Conservation (phyloP, 176 grass and related monocot species). For the Aegilops umbellulata region DNA sequence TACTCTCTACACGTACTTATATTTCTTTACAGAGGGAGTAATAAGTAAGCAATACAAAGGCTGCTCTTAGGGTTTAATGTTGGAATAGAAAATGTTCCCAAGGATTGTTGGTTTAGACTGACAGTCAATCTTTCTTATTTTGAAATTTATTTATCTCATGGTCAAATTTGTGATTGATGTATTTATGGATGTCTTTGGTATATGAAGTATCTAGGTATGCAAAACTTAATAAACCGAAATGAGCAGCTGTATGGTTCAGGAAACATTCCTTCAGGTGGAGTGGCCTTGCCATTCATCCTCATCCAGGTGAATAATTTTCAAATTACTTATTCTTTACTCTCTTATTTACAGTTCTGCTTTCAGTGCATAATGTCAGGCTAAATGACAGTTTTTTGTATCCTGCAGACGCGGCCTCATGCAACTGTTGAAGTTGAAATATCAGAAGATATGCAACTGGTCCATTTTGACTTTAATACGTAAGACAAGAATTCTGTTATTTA, state of each 20-base stretch:
- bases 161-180: neutral
- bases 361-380: neutral
- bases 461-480: slow-evolving; percentile 85
- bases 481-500: slow-evolving; percentile 4
- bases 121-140: slow-evolving; percentile 12
- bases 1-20: neutral
- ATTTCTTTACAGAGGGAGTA: neutral
- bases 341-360: neutral
- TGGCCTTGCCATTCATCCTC: slow-evolving; percentile 96
- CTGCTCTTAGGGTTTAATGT: neutral
- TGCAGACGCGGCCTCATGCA: slow-evolving; percentile 95
- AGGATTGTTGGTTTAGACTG: neutral
- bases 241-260: slow-evolving; percentile 77
- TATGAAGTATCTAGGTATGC: slow-evolving; percentile 75
- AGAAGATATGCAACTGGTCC: slow-evolving; percentile 97
- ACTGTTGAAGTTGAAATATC: slow-evolving; percentile 99
- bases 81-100: neutral
- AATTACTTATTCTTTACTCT: slow-evolving; percentile 12
- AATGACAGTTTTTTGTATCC: neutral
- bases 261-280: slow-evolving; percentile 75
- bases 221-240: slow-evolving; percentile 81
- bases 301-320: slow-evolving; percentile 66
- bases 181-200: slow-evolving; percentile 26
- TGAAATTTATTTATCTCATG: neutral
- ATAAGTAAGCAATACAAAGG: neutral